Base-by-base conservation (phyloP, 2,329 filamentous ascomycete genomes). In the Aspergillus piperis region DNA sequence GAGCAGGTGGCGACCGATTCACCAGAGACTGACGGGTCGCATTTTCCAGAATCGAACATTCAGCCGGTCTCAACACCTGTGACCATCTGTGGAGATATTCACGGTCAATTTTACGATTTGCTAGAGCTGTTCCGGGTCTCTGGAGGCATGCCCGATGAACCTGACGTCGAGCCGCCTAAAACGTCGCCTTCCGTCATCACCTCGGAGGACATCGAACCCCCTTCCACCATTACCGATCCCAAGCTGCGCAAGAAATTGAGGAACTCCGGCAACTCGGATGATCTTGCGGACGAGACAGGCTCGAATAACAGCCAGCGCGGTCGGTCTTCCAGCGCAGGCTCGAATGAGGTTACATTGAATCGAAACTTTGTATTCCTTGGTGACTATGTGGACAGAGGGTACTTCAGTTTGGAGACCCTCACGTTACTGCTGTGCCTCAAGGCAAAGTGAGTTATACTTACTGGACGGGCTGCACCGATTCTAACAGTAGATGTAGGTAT, bases 91-190 rank as follows among this genome's bases (percentile, higher is more conserved):
- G 95, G 95, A 73, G 95, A 99, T 75, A 98, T 99, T 64, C 95
- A 99, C 78, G 95, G 95, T 70, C 95, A 99, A 80, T 98, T 98
- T 77, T 98, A 99, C 80, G 95, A 99, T 77, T 84, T 99, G 8
- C 87, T 98, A 63, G 95, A 99, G 81, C 87, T 99, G 53, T 99
- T 99, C 79, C 90, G 93, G 57, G 94, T 99, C 42, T 92, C 94
- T 50, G 95, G 95, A 62, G 95, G 95, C 66, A 97, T 98, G 91
- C 95, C 95, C 10, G 92, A 92, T 70, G 90, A 96, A 68, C 85
- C 86, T 41, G 85, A 88, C 63, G 83, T 88, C 25, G 84, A 92
- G 71, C 80, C 85, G 13, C 89, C 90, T 15, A 85, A 87, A 69
- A 89, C 88, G 10, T 81, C 85, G 30, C 88, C 88, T 8, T 86